A percentile compares a stretch with the other conserved stretches of the same genome.
Conservation (phyloP, 768 basidiomycete species). For the Lyophyllum atratum region DNA sequence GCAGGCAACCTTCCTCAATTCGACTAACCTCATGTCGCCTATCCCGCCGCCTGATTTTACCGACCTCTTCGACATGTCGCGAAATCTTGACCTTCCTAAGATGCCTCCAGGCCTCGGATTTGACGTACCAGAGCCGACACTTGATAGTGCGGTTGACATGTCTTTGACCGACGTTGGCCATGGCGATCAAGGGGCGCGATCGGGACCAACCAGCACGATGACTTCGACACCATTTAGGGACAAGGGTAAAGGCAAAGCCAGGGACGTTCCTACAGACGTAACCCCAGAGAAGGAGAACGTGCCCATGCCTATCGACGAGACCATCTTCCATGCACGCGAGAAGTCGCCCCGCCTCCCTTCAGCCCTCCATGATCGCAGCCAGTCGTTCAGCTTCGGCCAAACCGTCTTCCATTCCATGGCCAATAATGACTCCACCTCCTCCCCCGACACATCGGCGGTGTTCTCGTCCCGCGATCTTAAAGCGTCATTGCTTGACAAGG, state of each 20-base stretch:
- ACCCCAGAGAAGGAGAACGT: constrained; percentile 19
- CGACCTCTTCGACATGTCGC: constrained; percentile 61
- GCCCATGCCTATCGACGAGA: constrained; percentile 36
- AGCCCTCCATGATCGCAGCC: constrained; percentile 54
- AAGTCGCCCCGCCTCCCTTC: constrained; percentile 34
- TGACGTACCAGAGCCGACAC: constrained; percentile 36
- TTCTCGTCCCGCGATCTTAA: constrained; percentile 35
- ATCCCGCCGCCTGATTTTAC: constrained; percentile 45
- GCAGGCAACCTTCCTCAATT: constrained; percentile 24
- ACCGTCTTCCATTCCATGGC: constrained; percentile 59
- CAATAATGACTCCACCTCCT: constrained; percentile 23
- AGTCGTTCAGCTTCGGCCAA: constrained; percentile 71
- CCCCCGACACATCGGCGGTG: constrained; percentile 25
- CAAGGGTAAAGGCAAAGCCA: constrained; percentile 42
- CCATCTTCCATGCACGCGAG: constrained; percentile 46
- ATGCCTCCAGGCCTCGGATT: constrained; percentile 48
- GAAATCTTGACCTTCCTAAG: constrained; percentile 50
- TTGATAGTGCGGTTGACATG: constrained; percentile 34
- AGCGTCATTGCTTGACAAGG: constrained; percentile 25
- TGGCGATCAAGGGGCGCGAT: constrained; percentile 17
- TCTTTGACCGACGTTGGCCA: constrained; percentile 32
- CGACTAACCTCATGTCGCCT: constrained; percentile 34
- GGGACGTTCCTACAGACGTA: constrained; percentile 19
- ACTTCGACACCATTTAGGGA: constrained; percentile 49
- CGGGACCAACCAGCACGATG: constrained; percentile 25